Evolutionary conservation across 306 rosid species (phyloP), one percentile per base, ranked within the genome.

Genomic region (Vigna angularis): DNA sequence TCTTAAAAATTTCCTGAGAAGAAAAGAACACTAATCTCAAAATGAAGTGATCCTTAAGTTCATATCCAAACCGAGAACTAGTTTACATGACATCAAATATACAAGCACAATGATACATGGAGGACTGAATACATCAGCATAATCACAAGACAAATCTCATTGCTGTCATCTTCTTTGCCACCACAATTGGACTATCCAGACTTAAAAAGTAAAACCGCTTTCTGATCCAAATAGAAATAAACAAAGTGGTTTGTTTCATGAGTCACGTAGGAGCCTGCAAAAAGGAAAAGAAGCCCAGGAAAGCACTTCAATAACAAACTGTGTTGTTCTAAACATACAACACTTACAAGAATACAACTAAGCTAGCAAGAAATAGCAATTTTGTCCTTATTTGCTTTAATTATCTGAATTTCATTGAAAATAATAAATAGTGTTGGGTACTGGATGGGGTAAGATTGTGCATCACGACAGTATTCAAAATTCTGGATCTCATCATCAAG

Each of bases 161-260:
- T 36, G 59, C 55, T 20, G 7, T 67, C 86, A 58, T 36, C 83
- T 24, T 76, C 61, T 78, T 78, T 26, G 70, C 55, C 45, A 61
- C 51, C 77, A 78, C 59, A n/a, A 42, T 38, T 8, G 22, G 36
- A 49, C 90, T 87, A 91, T 66, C 98, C 97, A 26, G 97, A 91
- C 75, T 93, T 93, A 70, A 93, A 91, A 18, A 93, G 88, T 80
- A 93, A 87, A 82, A 93, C 91, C 50, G 98, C 98, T 80, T 93
- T 93, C 85, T 88, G 98, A 67, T 93, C 98, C 93, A 93, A 84
- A 85, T 93, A 93, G 89, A 93, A 93, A 83, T 93, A 93, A 59
- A 93, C 90, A 32, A 93, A 93, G 91, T 89, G 97, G 88, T 93
- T 91, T 71, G 97, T 88, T 85, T 93, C 97, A 59, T 93, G 98